phyloP scores from a whole-genome alignment of 148 eudicot species.

The Amaranthus cruentus region DNA sequence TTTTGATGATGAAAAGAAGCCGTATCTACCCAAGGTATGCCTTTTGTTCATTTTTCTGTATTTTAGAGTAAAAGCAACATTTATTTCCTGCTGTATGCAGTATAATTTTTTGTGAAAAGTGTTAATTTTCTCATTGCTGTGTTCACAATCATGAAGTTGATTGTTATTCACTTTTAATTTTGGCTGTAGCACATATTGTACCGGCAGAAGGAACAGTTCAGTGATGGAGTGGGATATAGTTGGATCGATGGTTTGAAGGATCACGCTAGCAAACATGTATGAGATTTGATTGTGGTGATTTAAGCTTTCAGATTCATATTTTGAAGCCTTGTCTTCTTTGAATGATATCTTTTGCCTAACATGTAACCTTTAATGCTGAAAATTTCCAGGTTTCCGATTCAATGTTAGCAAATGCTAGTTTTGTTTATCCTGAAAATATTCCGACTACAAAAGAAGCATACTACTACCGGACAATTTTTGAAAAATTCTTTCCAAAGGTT shows the following conservation, averaged over 20 bases:
- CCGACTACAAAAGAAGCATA: constrained; percentile 90
- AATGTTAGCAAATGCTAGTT: constrained; percentile 74
- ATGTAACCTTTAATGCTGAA: background rate
- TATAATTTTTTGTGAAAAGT: no score
- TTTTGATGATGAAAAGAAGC: constrained; percentile 75
- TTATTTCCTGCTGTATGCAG: no score
- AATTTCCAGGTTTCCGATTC: constrained; percentile 74
- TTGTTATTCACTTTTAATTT: constrained; percentile 10
- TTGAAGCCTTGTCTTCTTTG: background rate
- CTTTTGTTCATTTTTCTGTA: no score
- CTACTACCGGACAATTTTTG: constrained; percentile 83
- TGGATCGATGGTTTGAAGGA: constrained; percentile 96
- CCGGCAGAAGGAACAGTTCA: constrained; percentile 94
- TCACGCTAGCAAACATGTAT: constrained; percentile 69
- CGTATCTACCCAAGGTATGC: constrained; percentile 77
- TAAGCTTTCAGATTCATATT: background rate
- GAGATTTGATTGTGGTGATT: background rate
- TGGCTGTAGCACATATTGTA: constrained; percentile 67
- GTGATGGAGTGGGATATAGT: constrained; percentile 97
- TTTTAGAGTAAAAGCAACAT: no score
- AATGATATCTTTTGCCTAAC: background rate
- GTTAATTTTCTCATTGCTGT: no score
- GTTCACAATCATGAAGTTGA: background rate
- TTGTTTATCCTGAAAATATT: constrained; percentile 86
- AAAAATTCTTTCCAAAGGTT: constrained; percentile 92